Evolutionary conservation across 495 filamentous ascomycete species (phyloP), one percentile per base, ranked within the genome.

Genomic region (Aspergillus ellipticus): DNA sequence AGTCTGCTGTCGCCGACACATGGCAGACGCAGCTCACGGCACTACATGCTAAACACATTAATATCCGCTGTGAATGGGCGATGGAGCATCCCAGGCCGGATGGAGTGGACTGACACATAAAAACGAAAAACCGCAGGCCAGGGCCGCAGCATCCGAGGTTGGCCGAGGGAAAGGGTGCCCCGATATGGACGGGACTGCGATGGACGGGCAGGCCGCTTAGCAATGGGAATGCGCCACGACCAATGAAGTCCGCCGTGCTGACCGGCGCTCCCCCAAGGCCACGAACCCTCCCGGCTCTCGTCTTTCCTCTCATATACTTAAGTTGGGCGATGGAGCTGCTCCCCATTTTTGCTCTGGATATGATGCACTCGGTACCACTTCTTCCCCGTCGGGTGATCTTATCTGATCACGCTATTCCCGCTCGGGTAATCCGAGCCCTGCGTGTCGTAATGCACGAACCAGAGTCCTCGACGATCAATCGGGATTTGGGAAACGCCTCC

Each of bases 351-450:
- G 33, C 4, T 9, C 6, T 28, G 24, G 24, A 28, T 28, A 39
- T 39, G 35, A 39, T 39, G 35, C 35, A 39, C 17, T 57, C 60
- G 56, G 56, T 42, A 59, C 31, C 29, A 42, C 13, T 24, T 28
- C 29, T 55, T 21, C 39, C 57, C 48, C 53, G 47, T 60, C 55
- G 53, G 42, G 46, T 64, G 62, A 65, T 65, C 62, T 65, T 65
- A 65, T 65, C 62, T 62, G 62, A 65, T 65, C 51, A 35, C 56
- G 37, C 52, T 48, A 53, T 61, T 55, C 56, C 62, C 10, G 11
- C 37, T 57, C 39, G 21, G 51, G 56, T 17, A 42, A 26, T 42
- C 46, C 53, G 46, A 52, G n/a, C 42, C 47, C 50, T 24, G 13
- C 35, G 20, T 49, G 42, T 46, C 49, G 55, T 57, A 57, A 53